These are phyloP conservation scores for Agapanthus africanus DNA, from an alignment of 106 monocot genomes.

Conservation along the genomic window DNA sequence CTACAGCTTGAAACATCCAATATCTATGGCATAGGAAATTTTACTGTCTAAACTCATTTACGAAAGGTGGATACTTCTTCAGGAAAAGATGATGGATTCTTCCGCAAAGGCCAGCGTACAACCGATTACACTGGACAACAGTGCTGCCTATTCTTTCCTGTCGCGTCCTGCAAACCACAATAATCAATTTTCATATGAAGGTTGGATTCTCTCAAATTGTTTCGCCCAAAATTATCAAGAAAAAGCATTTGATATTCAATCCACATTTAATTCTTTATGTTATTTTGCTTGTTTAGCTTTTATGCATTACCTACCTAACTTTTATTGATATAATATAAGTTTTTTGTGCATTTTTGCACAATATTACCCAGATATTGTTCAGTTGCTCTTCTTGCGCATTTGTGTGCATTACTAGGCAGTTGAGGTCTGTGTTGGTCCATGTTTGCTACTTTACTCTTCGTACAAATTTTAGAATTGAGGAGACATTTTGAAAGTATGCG, in stretches of 20 bases:
- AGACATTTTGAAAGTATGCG: too few relatives aligned
- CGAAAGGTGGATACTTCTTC: slow-evolving; percentile 15
- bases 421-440: too few relatives aligned
- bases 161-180: slow-evolving; percentile 22
- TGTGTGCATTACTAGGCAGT: too few relatives aligned
- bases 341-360: too few relatives aligned
- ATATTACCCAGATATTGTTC: neutral
- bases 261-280: neutral
- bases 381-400: neutral
- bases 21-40: neutral
- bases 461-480: too few relatives aligned
- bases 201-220: slow-evolving; percentile 9
- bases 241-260: neutral
- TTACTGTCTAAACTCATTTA: neutral
- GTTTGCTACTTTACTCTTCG: too few relatives aligned
- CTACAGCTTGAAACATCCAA: neutral
- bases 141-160: slow-evolving; percentile 30
- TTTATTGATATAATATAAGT: too few relatives aligned
- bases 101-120: slow-evolving; percentile 16
- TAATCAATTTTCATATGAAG: slow-evolving; percentile 33
- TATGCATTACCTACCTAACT: neutral
- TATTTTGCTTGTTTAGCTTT: neutral
- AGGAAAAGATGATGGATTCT: slow-evolving; percentile 43
- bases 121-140: slow-evolving; percentile 12
- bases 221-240: neutral